A percentile compares a stretch with the other conserved stretches of the same genome.
Evolutionary conservation across 106 monocot genomes (phyloP).

Genomic region (Acanthochlamys bracteata): DNA sequence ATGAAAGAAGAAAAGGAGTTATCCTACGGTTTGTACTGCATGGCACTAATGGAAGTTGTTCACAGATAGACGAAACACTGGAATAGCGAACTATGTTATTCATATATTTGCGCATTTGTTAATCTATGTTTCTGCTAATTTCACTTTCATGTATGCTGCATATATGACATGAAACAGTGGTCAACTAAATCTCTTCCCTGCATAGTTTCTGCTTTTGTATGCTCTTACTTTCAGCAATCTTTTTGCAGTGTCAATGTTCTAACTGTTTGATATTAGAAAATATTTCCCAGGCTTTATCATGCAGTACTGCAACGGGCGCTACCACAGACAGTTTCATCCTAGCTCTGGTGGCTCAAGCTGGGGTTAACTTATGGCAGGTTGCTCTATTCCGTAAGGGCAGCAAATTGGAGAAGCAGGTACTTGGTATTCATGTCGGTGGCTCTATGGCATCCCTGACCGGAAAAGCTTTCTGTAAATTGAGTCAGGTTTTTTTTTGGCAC

Average conservation of each 20-base stretch:
- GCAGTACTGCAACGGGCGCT: slow-evolving; percentile 47
- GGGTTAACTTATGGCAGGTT: slow-evolving; percentile 61
- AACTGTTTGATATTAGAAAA: background rate
- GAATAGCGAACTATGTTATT: too few relatives aligned
- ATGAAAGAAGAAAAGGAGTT: too few relatives aligned
- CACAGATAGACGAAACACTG: too few relatives aligned
- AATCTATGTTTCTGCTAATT: too few relatives aligned
- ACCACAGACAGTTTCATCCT: slow-evolving; percentile 91
- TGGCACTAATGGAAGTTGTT: too few relatives aligned
- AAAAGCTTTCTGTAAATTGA: slow-evolving; percentile 43
- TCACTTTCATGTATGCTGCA: too few relatives aligned
- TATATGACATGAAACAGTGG: too few relatives aligned
- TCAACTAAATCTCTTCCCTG: too few relatives aligned
- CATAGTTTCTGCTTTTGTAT: too few relatives aligned
- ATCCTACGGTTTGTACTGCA: too few relatives aligned
- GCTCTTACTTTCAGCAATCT: too few relatives aligned
- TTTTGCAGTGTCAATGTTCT: background rate
- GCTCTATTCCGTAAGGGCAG: slow-evolving; percentile 52
- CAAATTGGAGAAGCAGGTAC: slow-evolving; percentile 41
- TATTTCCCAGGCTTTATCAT: slow-evolving; percentile 44
- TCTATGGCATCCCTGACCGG: slow-evolving; percentile 50
- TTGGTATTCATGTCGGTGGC: slow-evolving; percentile 20
- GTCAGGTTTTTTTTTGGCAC: slow-evolving; percentile 37
- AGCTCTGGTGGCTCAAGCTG: slow-evolving; percentile 55
- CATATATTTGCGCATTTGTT: too few relatives aligned